These are phyloP conservation scores for Lunasporangiospora selenospora DNA, from an alignment of 192 early-diverging fungal species.

Conservation along the genomic window DNA sequence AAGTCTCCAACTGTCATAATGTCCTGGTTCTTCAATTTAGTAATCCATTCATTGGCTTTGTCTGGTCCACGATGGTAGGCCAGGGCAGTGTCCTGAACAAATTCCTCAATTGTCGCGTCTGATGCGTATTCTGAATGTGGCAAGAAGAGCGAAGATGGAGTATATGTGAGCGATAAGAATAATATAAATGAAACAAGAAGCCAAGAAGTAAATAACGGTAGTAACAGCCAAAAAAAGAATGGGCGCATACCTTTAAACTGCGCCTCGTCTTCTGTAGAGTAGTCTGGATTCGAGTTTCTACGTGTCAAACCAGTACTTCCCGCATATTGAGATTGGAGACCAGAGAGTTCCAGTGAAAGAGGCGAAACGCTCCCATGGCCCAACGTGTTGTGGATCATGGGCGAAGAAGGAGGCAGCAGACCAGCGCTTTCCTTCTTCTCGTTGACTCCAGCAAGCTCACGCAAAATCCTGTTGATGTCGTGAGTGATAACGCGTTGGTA, in stretches of 20 bases:
- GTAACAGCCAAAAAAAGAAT: not conserved
- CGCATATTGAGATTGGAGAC: slow-evolving; percentile 1
- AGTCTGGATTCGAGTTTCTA: slow-evolving; percentile 26
- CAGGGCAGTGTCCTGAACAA: slow-evolving; percentile 70
- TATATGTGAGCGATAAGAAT: not conserved
- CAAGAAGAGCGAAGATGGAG: not conserved
- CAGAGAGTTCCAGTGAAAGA: slow-evolving; percentile 16
- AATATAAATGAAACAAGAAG: too few relatives aligned
- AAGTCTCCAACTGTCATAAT: slow-evolving; percentile 83
- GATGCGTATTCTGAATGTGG: slow-evolving; percentile 61
- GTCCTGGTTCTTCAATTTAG: slow-evolving; percentile 72
- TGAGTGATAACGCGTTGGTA: slow-evolving; percentile 81
- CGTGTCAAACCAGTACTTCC: slow-evolving; percentile 9
- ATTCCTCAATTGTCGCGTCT: slow-evolving; percentile 68
- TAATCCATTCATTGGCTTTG: slow-evolving; percentile 74
- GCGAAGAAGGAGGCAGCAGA: slow-evolving; percentile 20
- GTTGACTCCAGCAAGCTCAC: slow-evolving; percentile 62
- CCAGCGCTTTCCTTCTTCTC: slow-evolving; percentile 38
- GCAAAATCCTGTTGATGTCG: slow-evolving; percentile 83
- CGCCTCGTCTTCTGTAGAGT: slow-evolving; percentile 13
- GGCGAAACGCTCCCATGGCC: slow-evolving; percentile 9
- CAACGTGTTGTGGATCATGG: slow-evolving; percentile 14
- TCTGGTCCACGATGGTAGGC: slow-evolving; percentile 72
- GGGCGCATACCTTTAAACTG: slow-evolving; percentile 24
- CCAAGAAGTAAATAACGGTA: not conserved